These are phyloP conservation scores for Chalara sp. DNA, from an alignment of 2,329 filamentous ascomycete genomes.

Conservation along the genomic window DNA sequence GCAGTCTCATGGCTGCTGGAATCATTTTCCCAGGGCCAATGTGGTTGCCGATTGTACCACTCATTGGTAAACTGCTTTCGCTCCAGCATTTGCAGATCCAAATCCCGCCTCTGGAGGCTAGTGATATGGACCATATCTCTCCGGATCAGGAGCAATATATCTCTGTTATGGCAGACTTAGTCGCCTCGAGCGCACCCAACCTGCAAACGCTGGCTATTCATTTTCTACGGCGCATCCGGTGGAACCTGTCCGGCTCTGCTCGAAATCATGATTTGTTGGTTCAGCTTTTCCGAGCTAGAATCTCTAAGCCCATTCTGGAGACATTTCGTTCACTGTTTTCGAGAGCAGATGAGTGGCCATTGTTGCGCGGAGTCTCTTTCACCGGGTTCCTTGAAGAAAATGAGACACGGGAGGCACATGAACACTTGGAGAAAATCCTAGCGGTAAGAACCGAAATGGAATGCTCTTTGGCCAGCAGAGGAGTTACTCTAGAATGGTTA, in stretches of 20 bases:
- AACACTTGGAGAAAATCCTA: not conserved
- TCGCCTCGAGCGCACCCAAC: not conserved
- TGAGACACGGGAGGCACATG: not conserved
- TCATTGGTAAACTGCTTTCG: not conserved
- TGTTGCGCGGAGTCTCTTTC: not conserved
- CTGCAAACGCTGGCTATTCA: not conserved
- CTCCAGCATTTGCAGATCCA: not conserved
- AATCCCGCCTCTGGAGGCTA: not conserved
- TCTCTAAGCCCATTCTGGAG: not conserved
- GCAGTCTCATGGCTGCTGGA: not conserved
- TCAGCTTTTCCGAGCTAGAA: not conserved
- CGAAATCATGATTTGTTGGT: not conserved
- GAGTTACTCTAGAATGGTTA: not conserved
- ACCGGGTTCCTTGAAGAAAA: not conserved
- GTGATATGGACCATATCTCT: not conserved
- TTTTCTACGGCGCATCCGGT: not conserved
- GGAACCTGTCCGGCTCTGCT: not conserved
- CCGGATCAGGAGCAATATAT: not conserved
- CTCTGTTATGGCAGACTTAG: not conserved
- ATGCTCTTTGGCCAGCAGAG: not conserved
- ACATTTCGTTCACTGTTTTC: not conserved
- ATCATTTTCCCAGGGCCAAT: slow-evolving; percentile 1
- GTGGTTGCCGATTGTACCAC: not conserved
- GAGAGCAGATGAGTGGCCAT: not conserved
- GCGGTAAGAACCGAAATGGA: not conserved